Percentiles rank a stretch among this genome's conserved stretches.
Evolutionary conservation across 495 filamentous ascomycete genomes (phyloP).

Genomic region (Friedmanniomyces simplex): DNA sequence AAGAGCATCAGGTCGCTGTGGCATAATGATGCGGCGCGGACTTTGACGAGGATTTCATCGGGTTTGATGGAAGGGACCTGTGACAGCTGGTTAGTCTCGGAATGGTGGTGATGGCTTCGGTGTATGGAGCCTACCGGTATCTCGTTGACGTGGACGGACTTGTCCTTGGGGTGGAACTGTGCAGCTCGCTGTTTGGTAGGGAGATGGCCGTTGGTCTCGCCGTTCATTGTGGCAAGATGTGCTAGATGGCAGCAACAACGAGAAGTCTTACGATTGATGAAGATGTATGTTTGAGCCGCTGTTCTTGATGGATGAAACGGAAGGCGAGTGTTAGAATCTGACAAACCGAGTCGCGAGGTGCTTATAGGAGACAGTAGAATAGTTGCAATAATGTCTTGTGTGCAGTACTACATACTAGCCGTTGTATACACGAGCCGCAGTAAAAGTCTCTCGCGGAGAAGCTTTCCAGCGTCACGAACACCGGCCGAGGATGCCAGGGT

Average conservation of each 20-base stretch:
- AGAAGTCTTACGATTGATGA: no score
- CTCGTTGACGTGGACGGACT: background rate
- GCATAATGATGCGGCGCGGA: slow-evolving; percentile 26
- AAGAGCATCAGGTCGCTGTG: slow-evolving; percentile 24
- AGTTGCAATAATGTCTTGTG: background rate
- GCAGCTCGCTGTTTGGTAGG: background rate
- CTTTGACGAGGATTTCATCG: slow-evolving; percentile 26
- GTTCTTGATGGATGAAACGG: no score
- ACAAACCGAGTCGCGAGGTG: no score
- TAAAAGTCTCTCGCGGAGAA: background rate
- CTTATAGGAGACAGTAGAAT: no score
- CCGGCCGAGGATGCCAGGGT: no score
- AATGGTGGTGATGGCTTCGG: background rate
- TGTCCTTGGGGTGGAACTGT: background rate
- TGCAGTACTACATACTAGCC: background rate
- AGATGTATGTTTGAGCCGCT: no score
- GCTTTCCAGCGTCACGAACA: background rate
- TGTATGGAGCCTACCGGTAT: background rate
- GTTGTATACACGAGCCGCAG: background rate
- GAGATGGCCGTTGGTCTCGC: background rate
- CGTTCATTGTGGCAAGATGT: background rate
- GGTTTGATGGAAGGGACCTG: slow-evolving; percentile 21
- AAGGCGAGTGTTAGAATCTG: no score
- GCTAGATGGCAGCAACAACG: background rate
- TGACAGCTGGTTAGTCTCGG: background rate